Percentiles rank a stretch among this genome's conserved stretches.
phyloP scores from a whole-genome alignment of 345 rosid genomes.

The Citrus mangshanensis region DNA sequence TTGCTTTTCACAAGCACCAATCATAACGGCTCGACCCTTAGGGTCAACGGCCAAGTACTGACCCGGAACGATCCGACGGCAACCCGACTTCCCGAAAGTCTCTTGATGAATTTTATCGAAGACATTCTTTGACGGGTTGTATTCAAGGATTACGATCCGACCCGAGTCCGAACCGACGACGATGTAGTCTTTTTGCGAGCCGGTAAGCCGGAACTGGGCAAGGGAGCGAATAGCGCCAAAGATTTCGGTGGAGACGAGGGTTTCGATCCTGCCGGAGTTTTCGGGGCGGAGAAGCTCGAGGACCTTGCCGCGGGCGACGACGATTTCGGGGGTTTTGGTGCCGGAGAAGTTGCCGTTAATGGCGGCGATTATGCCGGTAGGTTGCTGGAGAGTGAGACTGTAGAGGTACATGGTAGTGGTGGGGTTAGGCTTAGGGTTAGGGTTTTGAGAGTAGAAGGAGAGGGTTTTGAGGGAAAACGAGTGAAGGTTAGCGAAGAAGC shows the following conservation, averaged over 20 bases:
- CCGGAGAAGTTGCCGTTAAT: conserved; percentile 98
- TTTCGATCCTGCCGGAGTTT: conserved; percentile 84
- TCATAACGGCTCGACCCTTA: conserved; percentile 92
- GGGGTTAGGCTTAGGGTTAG: conserved; percentile 12
- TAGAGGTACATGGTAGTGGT: conserved; percentile 70
- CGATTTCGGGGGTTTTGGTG: conserved; percentile 83
- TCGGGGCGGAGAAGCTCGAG: conserved; percentile 96
- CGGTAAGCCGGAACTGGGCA: conserved; percentile 91
- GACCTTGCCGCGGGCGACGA: conserved; percentile 91
- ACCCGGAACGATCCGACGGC: conserved; percentile 92
- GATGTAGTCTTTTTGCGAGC: conserved; percentile 83
- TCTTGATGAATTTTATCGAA: conserved; percentile 93
- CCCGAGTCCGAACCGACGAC: conserved; percentile 99
- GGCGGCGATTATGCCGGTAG: conserved; percentile 83
- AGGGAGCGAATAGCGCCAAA: conserved; percentile 88
- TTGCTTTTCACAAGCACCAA: conserved; percentile 96
- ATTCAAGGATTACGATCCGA: conserved; percentile 85
- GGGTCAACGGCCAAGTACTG: conserved; percentile 93
- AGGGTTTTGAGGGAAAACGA: neutral
- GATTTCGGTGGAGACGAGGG: conserved; percentile 81
- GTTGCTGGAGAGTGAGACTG: conserved; percentile 86
- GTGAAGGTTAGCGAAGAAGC: neutral
- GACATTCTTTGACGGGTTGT: conserved; percentile 78
- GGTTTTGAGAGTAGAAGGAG: neutral
- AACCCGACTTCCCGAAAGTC: conserved; percentile 95